These are phyloP conservation scores for Artemisia tridentata DNA, from an alignment of 129 eudicot genomes.

Conservation along the genomic window DNA sequence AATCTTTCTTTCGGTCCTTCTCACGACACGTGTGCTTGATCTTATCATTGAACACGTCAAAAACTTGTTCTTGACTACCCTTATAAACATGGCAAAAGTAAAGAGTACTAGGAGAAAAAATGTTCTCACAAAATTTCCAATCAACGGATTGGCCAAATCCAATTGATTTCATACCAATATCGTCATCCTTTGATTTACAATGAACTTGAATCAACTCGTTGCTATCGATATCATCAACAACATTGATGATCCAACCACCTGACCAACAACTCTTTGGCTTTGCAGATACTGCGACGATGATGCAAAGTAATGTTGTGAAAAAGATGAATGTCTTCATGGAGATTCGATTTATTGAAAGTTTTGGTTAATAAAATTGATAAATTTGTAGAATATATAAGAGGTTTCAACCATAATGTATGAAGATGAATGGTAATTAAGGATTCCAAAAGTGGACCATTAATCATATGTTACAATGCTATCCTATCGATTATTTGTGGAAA, in stretches of 20 bases:
- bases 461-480: background rate
- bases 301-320: slow-evolving; percentile 14
- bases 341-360: background rate
- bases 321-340: slow-evolving; percentile 21
- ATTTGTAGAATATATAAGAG: background rate
- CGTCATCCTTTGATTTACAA: slow-evolving; percentile 27
- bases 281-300: background rate
- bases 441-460: background rate
- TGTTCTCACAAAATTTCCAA: slow-evolving; percentile 29
- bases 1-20: background rate
- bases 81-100: slow-evolving; percentile 28
- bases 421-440: slow-evolving; percentile 18
- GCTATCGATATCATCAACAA: slow-evolving; percentile 3
- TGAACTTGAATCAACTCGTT: slow-evolving; percentile 16
- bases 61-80: slow-evolving; percentile 20
- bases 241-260: slow-evolving; percentile 20
- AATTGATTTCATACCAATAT: slow-evolving; percentile 23
- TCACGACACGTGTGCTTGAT: slow-evolving; percentile 3
- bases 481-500: background rate
- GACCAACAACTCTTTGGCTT: slow-evolving; percentile 3
- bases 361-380: slow-evolving; percentile 6
- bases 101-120: slow-evolving; percentile 27
- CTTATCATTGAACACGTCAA: slow-evolving; percentile 25
- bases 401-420: background rate
- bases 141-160: slow-evolving; percentile 6